Evolutionary conservation across 768 basidiomycete genomes (phyloP).

Genomic region (Leccinellum albellum): DNA sequence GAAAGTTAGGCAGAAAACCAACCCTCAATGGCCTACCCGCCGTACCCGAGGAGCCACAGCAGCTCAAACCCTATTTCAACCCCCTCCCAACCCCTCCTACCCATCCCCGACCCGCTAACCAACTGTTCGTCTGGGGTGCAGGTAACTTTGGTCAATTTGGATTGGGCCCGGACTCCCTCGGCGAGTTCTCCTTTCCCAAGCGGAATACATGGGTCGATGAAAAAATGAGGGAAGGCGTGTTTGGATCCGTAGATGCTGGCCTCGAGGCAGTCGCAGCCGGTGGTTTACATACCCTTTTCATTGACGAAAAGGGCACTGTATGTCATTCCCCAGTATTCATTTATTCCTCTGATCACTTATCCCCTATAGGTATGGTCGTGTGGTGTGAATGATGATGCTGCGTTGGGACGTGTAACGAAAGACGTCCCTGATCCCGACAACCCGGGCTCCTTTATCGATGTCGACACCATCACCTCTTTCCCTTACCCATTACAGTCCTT

Average conservation of each 20-base stretch:
- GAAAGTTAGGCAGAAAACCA: constrained; percentile 29
- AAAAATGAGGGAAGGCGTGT: constrained; percentile 64
- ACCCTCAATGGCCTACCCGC: constrained; percentile 30
- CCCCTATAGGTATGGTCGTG: constrained; percentile 73
- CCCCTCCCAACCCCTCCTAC: constrained; percentile 57
- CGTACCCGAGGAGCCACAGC: constrained; percentile 34
- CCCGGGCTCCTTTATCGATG: constrained; percentile 52
- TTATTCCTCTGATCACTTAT: constrained; percentile 1
- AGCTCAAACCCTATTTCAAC: constrained; percentile 59
- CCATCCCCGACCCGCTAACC: constrained; percentile 59
- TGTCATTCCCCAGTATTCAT: constrained; percentile 32
- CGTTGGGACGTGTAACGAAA: constrained; percentile 75
- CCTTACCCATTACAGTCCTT: constrained; percentile 69
- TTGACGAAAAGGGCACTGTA: constrained; percentile 89
- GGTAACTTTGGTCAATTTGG: constrained; percentile 97
- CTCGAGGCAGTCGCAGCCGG: constrained; percentile 78
- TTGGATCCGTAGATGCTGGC: constrained; percentile 73
- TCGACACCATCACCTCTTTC: constrained; percentile 47
- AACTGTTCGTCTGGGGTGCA: constrained; percentile 85
- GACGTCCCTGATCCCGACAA: constrained; percentile 57
- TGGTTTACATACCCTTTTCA: constrained; percentile 84
- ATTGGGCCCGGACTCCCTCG: constrained; percentile 71
- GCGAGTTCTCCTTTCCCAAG: constrained; percentile 72
- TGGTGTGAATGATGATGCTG: constrained; percentile 85
- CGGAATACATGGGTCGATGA: constrained; percentile 75